Percentiles rank a stretch among this genome's conserved stretches.
Evolutionary conservation across 2,329 filamentous ascomycete genomes (phyloP).

Genomic region (Dothiorella sarmentorum): DNA sequence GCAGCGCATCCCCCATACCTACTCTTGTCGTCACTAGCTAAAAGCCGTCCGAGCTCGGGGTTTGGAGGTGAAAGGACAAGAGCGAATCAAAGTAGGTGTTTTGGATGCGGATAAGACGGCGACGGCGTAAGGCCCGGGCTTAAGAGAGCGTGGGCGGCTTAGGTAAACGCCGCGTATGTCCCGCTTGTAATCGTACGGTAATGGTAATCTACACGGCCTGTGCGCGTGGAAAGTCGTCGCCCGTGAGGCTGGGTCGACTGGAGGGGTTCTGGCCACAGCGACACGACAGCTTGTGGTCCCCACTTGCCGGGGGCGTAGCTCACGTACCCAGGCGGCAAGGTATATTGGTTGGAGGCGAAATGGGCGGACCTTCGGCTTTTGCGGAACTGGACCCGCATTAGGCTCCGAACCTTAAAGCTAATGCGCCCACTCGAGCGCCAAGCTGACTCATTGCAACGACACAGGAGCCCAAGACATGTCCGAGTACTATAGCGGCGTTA

Average conservation of each 20-base stretch:
- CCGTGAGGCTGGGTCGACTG: neutral
- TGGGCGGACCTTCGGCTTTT: neutral
- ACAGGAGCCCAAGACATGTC: slow-evolving; percentile 1
- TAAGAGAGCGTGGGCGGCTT: neutral
- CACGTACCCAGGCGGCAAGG: slow-evolving; percentile 3
- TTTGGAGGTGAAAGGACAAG: no score
- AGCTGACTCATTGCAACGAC: slow-evolving; percentile 4
- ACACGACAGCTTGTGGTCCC: neutral
- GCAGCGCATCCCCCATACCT: neutral
- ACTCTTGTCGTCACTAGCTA: neutral
- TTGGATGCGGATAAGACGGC: neutral
- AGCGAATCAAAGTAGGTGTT: neutral
- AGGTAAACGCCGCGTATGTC: neutral
- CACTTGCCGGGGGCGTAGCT: neutral
- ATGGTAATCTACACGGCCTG: neutral
- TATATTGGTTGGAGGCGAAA: neutral
- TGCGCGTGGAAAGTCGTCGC: neutral
- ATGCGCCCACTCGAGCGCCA: neutral
- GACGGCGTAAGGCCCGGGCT: neutral
- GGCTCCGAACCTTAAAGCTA: slow-evolving; percentile 11
- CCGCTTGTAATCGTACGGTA: neutral
- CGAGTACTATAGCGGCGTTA: slow-evolving; percentile 1
- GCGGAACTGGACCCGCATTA: slow-evolving; percentile 11
- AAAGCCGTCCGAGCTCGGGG: neutral
- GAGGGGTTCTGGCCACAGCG: neutral